These are phyloP conservation scores for Suillus occidentalis DNA, from an alignment of 768 basidiomycete species.

Conservation along the genomic window DNA sequence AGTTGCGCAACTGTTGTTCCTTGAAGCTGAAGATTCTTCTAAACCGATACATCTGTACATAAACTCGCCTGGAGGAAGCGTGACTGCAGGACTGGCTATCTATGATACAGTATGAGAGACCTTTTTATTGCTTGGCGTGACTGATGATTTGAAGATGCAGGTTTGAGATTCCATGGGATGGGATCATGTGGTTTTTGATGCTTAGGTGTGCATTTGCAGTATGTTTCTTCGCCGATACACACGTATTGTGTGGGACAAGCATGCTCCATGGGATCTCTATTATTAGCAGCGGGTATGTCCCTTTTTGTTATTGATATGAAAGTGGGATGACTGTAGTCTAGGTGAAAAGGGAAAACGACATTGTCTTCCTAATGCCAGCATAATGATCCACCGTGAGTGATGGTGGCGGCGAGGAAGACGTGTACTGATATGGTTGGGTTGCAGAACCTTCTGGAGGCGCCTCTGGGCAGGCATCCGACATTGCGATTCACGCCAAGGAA, in stretches of 20 bases:
- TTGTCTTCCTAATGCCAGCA: constrained; percentile 88
- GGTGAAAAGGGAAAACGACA: constrained; percentile 89
- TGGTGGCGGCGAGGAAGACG: constrained; percentile 2
- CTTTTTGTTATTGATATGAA: constrained; percentile 11
- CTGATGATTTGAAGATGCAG: constrained; percentile 60
- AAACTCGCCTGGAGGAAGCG: constrained; percentile 94
- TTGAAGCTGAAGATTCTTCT: constrained; percentile 93
- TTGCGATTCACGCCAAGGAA: constrained; percentile 96
- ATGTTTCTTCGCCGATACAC: constrained; percentile 92
- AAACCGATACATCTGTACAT: constrained; percentile 97
- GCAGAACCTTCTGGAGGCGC: constrained; percentile 96
- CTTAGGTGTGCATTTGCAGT: constrained; percentile 42
- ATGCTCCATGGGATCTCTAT: constrained; percentile 92
- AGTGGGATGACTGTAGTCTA: constrained; percentile 23
- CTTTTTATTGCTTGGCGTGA: constrained; percentile 8
- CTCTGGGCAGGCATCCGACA: constrained; percentile 93
- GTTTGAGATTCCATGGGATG: constrained; percentile 36
- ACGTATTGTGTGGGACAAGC: constrained; percentile 97
- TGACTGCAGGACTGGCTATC: constrained; percentile 93
- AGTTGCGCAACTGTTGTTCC: constrained; percentile 90
- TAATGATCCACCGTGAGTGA: constrained; percentile 95
- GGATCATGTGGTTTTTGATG: constrained; percentile 7
- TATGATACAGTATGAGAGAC: constrained; percentile 83
- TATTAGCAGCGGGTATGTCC: constrained; percentile 74
- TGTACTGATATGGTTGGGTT: constrained; percentile 12